These are phyloP conservation scores for Tolypocladium sp. DNA, from an alignment of 2,329 filamentous ascomycete genomes.

Conservation along the genomic window DNA sequence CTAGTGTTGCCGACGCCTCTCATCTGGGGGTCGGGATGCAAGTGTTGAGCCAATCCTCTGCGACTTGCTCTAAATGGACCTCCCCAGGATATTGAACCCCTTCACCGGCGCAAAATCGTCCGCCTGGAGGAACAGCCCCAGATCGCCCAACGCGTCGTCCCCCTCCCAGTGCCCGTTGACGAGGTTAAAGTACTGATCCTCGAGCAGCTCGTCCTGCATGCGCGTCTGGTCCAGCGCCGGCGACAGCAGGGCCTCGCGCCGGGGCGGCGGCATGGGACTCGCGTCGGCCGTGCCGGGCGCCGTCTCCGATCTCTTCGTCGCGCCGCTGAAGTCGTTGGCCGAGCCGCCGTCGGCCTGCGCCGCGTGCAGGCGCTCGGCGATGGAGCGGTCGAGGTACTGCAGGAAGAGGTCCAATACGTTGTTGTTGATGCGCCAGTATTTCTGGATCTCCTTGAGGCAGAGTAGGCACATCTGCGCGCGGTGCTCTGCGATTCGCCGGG, in stretches of 20 bases:
- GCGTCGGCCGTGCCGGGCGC: not conserved
- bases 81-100: slow-evolving; percentile 18
- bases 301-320: slow-evolving; percentile 1
- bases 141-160: slow-evolving; percentile 22
- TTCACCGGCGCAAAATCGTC: slow-evolving; percentile 20
- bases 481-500: slow-evolving; percentile 24
- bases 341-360: slow-evolving; percentile 6
- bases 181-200: slow-evolving; percentile 26
- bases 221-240: slow-evolving; percentile 7
- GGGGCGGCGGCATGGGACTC: not conserved
- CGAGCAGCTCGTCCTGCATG: slow-evolving; percentile 16
- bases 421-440: slow-evolving; percentile 31
- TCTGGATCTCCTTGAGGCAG: slow-evolving; percentile 26
- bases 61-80: slow-evolving; percentile 10
- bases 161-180: slow-evolving; percentile 25
- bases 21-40: no score
- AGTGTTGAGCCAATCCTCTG: no score
- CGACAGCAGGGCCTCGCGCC: slow-evolving; percentile 1
- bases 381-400: slow-evolving; percentile 26
- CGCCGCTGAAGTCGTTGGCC: not conserved
- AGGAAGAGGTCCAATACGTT: slow-evolving; percentile 27
- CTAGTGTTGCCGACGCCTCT: no score
- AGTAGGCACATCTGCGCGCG: slow-evolving; percentile 27
- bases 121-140: slow-evolving; percentile 22
- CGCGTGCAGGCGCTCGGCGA: slow-evolving; percentile 22